Evolutionary conservation across 2,329 filamentous ascomycete genomes (phyloP), one percentile per base, ranked within the genome.

Genomic region (Pyricularia sp.): DNA sequence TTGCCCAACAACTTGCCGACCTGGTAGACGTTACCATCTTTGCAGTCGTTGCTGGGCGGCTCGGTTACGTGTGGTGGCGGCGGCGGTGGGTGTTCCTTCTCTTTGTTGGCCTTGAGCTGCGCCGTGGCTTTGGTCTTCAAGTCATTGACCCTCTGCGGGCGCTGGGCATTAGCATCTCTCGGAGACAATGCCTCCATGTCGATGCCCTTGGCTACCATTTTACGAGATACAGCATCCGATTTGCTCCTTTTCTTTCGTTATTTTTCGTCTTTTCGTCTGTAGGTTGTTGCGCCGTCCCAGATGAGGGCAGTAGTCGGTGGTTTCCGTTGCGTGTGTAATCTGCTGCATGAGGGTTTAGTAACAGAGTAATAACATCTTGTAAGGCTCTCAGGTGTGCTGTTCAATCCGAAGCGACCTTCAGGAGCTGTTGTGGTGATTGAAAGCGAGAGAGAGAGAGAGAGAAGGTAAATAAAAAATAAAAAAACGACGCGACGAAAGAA

Each of bases 1-100:
- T 91, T 93, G 30, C 90, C 90, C 66, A 93, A 80, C 72, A 90
- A 80, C 70, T 85, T 86, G 65, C 89, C 88, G 35, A 90, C 86
- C 70, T 88, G 84, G 78, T 93, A 93, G 62, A 87, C 81, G 65
- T 88, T 84, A 64, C 89, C 89, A 77, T 87, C 80, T 65, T 81
- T 84, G 64, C 88, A 86, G 73, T 91, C 88, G 65, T 80, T 78
- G 71, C 88, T 89, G 61, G 88, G 81, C 24, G 85, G 85, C 73
- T 88, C 85, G 26, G 76, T 74, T 60, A 88, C 82, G 68, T 84
- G 77, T 10, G 78, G 72, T 16, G 86, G 86, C n/a, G 86, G 86
- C 35, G 85, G 84, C 19, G 84, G 82, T 55, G 86, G 85, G 67
- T 87, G 85, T 68, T 88, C 85, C 74, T 88, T 88, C 70, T 88